Conservation (phyloP, 148 eudicot genomes). For the Rhododendron vialii region DNA sequence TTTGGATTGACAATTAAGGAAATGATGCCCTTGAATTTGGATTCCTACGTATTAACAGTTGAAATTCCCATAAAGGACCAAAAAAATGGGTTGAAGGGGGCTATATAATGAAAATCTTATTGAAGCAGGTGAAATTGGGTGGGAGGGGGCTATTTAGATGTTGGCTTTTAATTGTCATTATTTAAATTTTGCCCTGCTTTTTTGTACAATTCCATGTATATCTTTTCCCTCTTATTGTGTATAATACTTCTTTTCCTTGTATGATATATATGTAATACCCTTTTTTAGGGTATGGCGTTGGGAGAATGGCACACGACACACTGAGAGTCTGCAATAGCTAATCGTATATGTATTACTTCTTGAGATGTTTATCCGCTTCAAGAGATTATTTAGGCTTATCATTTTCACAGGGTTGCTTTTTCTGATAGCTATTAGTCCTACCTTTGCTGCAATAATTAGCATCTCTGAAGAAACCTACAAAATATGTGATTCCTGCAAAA, state of each 20-base stretch:
- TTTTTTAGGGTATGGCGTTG: no score
- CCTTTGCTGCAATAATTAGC: not conserved
- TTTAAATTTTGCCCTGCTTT: not conserved
- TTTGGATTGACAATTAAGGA: not conserved
- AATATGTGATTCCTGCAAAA: not conserved
- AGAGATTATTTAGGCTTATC: no score
- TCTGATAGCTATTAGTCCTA: not conserved
- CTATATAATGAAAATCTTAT: not conserved
- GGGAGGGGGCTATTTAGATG: not conserved
- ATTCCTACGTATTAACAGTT: no score
- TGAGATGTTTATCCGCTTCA: no score
- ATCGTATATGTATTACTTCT: no score
- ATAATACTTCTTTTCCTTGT: no score
- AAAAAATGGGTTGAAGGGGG: not conserved
- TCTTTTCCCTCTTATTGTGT: not conserved
- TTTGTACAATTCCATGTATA: no score
- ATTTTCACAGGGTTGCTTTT: not conserved
- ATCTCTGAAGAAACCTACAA: not conserved
- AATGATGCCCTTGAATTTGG: not conserved
- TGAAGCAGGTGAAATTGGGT: not conserved
- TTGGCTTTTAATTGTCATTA: no score
- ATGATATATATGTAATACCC: no score
- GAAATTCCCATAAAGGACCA: not conserved
- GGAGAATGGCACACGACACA: no score
- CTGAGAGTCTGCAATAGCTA: no score